phyloP scores from a whole-genome alignment of 768 basidiomycete genomes.

The Amanita pseudoporphyria region DNA sequence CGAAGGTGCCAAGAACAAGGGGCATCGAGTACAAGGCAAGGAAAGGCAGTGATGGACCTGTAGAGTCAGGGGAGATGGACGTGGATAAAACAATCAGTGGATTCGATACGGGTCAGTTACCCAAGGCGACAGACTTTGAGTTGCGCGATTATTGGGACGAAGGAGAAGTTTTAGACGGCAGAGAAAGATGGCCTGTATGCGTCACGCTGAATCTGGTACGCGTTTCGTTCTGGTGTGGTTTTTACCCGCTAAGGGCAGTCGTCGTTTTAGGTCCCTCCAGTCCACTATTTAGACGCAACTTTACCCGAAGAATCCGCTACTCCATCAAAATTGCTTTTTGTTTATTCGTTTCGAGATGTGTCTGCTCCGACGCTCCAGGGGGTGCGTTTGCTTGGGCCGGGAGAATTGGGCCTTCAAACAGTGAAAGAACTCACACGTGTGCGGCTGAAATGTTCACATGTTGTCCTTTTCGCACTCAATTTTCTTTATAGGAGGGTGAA shows the following conservation, averaged over 20 bases:
- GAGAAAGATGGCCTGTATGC: conserved; percentile 65
- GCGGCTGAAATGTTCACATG: conserved; percentile 6
- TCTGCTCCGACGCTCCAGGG: conserved; percentile 41
- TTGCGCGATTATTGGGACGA: conserved; percentile 85
- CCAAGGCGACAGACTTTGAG: conserved; percentile 69
- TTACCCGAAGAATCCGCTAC: conserved; percentile 62
- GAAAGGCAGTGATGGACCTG: conserved; percentile 10
- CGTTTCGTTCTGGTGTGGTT: background rate
- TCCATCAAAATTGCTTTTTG: conserved; percentile 47
- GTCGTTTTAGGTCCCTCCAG: conserved; percentile 36
- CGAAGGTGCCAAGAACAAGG: conserved; percentile 67
- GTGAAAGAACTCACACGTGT: conserved; percentile 51
- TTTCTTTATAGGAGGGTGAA: conserved; percentile 45
- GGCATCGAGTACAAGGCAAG: conserved; percentile 57
- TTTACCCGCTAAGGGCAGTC: background rate
- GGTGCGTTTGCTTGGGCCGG: conserved; percentile 54
- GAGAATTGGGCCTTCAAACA: conserved; percentile 40
- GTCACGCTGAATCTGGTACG: conserved; percentile 71
- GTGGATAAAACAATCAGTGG: conserved; percentile 43
- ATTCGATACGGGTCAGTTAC: conserved; percentile 45
- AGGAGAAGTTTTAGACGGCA: conserved; percentile 53
- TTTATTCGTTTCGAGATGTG: conserved; percentile 48
- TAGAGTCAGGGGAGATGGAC: conserved; percentile 39
- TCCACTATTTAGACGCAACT: conserved; percentile 69
- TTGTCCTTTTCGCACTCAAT: background rate